These are phyloP conservation scores for Quercus mongolica DNA, from an alignment of 306 rosid genomes.

Conservation along the genomic window DNA sequence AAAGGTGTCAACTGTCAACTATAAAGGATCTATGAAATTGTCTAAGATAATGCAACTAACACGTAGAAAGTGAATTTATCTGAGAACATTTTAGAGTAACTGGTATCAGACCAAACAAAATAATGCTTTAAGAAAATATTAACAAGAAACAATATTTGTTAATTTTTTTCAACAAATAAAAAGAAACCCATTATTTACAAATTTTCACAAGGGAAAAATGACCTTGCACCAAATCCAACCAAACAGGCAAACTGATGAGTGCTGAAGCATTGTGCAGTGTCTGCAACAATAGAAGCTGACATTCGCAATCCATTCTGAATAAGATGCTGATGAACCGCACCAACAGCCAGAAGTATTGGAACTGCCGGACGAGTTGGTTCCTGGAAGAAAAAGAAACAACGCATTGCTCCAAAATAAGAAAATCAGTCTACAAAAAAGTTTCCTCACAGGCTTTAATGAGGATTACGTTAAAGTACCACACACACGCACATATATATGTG, in stretches of 20 bases:
- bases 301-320: constrained; percentile 88
- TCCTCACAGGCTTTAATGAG: not conserved
- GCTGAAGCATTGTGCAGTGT: constrained; percentile 98
- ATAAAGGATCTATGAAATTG: not conserved
- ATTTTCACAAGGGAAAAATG: constrained; percentile 20
- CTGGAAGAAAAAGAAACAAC: constrained; percentile 29
- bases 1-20: too few relatives aligned
- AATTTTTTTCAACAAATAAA: not conserved
- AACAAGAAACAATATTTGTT: not conserved
- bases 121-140: not conserved
- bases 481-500: too few relatives aligned
- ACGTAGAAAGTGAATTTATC: not conserved
- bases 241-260: constrained; percentile 99
- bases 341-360: constrained; percentile 96
- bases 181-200: constrained; percentile 1
- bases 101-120: not conserved
- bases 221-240: constrained; percentile 99
- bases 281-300: constrained; percentile 88
- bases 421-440: not conserved
- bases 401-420: constrained; percentile 15
- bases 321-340: constrained; percentile 98
- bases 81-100: not conserved
- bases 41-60: not conserved
- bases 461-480: not conserved
- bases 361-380: constrained; percentile 93